A percentile compares a stretch with the other conserved stretches of the same genome.
These are phyloP conservation scores for Amphirosellinia nigrospora DNA, from an alignment of 495 filamentous ascomycete genomes.

Conservation along the genomic window DNA sequence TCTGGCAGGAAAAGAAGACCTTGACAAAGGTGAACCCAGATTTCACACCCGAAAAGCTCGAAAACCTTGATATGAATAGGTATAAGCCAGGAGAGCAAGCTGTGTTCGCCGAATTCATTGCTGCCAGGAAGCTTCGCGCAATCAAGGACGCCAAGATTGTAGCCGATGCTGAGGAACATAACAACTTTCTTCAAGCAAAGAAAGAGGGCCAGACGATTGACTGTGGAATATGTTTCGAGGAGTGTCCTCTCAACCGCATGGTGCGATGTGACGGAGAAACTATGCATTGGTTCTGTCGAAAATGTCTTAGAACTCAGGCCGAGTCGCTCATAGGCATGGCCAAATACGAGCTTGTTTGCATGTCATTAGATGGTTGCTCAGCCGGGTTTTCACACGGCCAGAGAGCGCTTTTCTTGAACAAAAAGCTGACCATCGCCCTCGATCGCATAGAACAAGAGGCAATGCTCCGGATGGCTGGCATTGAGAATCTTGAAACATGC, in stretches of 20 bases:
- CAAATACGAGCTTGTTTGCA: conserved; percentile 64
- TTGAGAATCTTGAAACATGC: conserved; percentile 71
- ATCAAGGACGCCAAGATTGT: conserved; percentile 27
- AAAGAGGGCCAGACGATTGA: conserved; percentile 60
- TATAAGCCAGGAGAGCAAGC: conserved; percentile 27
- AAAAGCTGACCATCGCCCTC: conserved; percentile 60
- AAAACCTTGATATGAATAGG: conserved; percentile 10
- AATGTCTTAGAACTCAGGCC: conserved; percentile 68
- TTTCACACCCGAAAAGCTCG: conserved; percentile 19
- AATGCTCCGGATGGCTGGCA: conserved; percentile 65
- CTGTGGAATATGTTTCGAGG: conserved; percentile 74
- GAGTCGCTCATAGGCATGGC: conserved; percentile 68
- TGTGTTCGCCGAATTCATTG: conserved; percentile 40
- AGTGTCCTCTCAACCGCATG: conserved; percentile 68
- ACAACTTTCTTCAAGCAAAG: conserved; percentile 52
- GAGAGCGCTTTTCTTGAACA: conserved; percentile 62
- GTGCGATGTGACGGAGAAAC: conserved; percentile 66
- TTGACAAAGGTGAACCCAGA: conserved; percentile 7
- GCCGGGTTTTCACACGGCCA: conserved; percentile 52
- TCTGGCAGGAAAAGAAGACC: conserved; percentile 36
- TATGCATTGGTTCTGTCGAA: conserved; percentile 67
- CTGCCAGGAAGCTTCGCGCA: conserved; percentile 32
- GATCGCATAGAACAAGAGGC: conserved; percentile 73
- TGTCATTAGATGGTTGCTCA: conserved; percentile 56
- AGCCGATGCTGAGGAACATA: conserved; percentile 48